These are phyloP conservation scores for Paecilomyces formosus DNA, from an alignment of 2,329 filamentous ascomycete genomes.

Conservation along the genomic window DNA sequence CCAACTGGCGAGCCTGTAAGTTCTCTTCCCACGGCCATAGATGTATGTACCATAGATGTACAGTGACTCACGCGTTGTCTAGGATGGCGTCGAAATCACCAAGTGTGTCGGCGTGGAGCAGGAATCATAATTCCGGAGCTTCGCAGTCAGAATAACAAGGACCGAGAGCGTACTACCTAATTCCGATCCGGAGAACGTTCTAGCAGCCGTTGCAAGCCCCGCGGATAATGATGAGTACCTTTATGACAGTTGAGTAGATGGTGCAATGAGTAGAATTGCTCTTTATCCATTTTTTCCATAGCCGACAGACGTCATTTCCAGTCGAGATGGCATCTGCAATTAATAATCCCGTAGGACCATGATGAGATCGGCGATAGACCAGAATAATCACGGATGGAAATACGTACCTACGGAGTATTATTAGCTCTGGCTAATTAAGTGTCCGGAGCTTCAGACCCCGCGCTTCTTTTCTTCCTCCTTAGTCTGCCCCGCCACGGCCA, in stretches of 20 bases:
- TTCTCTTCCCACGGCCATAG: background rate
- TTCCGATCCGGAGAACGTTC: background rate
- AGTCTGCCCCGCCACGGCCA: conserved; percentile 1
- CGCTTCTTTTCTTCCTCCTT: background rate
- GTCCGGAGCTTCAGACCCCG: background rate
- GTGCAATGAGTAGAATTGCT: background rate
- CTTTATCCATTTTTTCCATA: background rate
- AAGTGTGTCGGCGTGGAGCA: conserved; percentile 41
- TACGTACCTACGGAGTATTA: no score
- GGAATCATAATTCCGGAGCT: background rate
- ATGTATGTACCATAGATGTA: conserved; percentile 14
- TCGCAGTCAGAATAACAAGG: background rate
- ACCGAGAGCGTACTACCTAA: background rate
- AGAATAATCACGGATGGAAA: background rate
- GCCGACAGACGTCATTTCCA: background rate
- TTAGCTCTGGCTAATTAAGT: no score
- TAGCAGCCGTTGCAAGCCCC: background rate
- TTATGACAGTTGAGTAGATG: background rate
- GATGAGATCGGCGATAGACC: background rate
- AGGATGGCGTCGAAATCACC: conserved; percentile 62
- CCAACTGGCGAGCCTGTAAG: conserved; percentile 2
- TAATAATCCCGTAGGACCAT: background rate
- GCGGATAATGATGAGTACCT: background rate
- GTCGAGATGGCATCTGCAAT: background rate
- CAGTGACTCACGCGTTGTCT: background rate